phyloP scores from a whole-genome alignment of 495 filamentous ascomycete genomes.

The Trichoderma parareesei region DNA sequence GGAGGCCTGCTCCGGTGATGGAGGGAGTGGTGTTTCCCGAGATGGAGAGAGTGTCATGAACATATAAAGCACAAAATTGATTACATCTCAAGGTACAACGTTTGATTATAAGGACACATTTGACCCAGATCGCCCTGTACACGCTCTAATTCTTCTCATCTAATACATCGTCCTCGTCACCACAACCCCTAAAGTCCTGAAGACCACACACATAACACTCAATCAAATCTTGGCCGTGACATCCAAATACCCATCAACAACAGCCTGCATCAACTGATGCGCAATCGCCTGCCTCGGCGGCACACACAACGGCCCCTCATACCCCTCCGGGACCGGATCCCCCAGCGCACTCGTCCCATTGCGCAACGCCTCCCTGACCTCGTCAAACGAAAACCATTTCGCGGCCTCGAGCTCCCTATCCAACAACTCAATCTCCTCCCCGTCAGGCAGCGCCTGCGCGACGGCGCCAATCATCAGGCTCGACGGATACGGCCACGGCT shows the following conservation, averaged over 20 bases:
- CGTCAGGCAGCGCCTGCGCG: constrained; percentile 70
- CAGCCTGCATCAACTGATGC: constrained; percentile 54
- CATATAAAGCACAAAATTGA: not conserved
- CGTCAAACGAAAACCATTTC: constrained; percentile 70
- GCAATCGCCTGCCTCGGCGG: constrained; percentile 75
- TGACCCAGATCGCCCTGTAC: too few relatives aligned
- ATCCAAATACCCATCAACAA: constrained; percentile 33
- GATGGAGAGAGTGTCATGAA: not conserved
- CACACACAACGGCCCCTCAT: constrained; percentile 62
- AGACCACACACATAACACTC: too few relatives aligned
- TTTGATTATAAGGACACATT: too few relatives aligned
- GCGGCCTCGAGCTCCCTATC: constrained; percentile 89
- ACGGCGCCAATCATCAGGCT: constrained; percentile 94
- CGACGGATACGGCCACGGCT: constrained; percentile 62
- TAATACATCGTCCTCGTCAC: too few relatives aligned
- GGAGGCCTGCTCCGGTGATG: constrained; percentile 27
- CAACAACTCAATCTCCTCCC: constrained; percentile 75
- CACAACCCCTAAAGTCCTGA: too few relatives aligned
- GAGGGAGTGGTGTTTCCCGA: constrained; percentile 33
- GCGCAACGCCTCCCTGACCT: constrained; percentile 55
- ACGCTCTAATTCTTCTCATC: too few relatives aligned
- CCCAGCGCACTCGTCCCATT: constrained; percentile 58
- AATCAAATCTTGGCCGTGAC: constrained; percentile 27
- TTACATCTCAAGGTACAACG: not conserved
- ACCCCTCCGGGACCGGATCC: constrained; percentile 50